Evolutionary conservation across 805 yeast genomes (phyloP).

Genomic region (Sugiyamaella mastotermitis): DNA sequence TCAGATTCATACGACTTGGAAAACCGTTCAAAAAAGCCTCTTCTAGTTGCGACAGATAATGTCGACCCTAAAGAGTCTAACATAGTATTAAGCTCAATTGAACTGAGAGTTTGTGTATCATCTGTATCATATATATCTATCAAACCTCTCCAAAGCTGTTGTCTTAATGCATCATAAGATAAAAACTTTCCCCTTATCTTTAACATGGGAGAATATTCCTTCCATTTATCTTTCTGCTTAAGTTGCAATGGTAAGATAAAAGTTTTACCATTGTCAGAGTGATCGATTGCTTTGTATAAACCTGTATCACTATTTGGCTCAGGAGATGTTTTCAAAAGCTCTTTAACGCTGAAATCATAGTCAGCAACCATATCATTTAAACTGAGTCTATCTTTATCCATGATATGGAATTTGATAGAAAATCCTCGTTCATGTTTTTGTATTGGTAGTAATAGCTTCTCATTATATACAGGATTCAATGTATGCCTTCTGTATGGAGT

Average conservation of each 20-base stretch:
- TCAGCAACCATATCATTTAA: slow-evolving; percentile 78
- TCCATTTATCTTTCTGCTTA: slow-evolving; percentile 22
- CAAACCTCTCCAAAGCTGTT: slow-evolving; percentile 63
- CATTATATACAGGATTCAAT: slow-evolving; percentile 75
- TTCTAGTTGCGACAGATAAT: slow-evolving; percentile 28
- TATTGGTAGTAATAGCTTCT: slow-evolving; percentile 73
- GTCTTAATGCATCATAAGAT: slow-evolving; percentile 57
- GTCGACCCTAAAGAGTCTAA: slow-evolving; percentile 60
- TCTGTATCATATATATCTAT: slow-evolving; percentile 47
- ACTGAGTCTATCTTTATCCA: slow-evolving; percentile 81
- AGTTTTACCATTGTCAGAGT: slow-evolving; percentile 6
- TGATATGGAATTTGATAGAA: slow-evolving; percentile 61
- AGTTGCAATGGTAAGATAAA: slow-evolving; percentile 36
- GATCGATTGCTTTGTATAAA: slow-evolving; percentile 24
- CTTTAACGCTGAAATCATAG: slow-evolving; percentile 49
- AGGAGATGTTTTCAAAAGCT: slow-evolving; percentile 34
- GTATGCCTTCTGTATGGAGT: slow-evolving; percentile 83
- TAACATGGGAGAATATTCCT: slow-evolving; percentile 46
- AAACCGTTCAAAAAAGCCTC: slow-evolving; percentile 26
- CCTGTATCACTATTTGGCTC: slow-evolving; percentile 31
- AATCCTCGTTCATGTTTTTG: slow-evolving; percentile 58
- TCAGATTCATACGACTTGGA: slow-evolving; percentile 33
- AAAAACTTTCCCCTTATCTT: slow-evolving; percentile 58
- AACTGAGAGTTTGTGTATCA: slow-evolving; percentile 41
- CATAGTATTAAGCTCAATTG: slow-evolving; percentile 57